Conservation (phyloP, 345 rosid genomes). For the Bruguiera sexangula region DNA sequence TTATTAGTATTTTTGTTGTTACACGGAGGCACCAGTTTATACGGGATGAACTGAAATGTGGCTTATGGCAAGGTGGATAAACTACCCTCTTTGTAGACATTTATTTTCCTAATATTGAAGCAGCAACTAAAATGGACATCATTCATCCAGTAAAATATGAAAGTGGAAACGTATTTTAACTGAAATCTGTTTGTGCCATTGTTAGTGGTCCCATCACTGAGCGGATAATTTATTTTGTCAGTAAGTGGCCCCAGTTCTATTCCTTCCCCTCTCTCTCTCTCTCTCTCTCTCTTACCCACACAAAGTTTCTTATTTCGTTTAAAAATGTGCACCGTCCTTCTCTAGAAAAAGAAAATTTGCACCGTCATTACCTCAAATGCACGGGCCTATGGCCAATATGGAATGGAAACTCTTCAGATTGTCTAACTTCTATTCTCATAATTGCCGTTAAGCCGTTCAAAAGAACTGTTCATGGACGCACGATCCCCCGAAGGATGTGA, state of each 20-base stretch:
- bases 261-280: background rate
- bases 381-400: background rate
- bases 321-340: background rate
- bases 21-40: too few species aligned
- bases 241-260: background rate
- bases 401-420: background rate
- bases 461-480: background rate
- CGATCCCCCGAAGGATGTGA: background rate
- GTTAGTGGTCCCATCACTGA: background rate
- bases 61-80: too few species aligned
- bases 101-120: too few species aligned
- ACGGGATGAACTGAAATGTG: too few species aligned
- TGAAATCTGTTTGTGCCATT: slow-evolving; percentile 1
- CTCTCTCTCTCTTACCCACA: background rate
- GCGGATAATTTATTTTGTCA: background rate
- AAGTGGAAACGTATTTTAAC: background rate
- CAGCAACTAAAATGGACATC: background rate
- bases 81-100: too few species aligned
- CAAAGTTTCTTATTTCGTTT: background rate
- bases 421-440: background rate
- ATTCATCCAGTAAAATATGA: background rate
- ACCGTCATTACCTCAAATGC: background rate
- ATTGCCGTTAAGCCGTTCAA: background rate
- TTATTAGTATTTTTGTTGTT: too few species aligned
- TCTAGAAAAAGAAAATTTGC: background rate